Percentiles rank a stretch among this genome's conserved stretches.
phyloP scores from a whole-genome alignment of 768 basidiomycete genomes.

The Ramaria rubella region DNA sequence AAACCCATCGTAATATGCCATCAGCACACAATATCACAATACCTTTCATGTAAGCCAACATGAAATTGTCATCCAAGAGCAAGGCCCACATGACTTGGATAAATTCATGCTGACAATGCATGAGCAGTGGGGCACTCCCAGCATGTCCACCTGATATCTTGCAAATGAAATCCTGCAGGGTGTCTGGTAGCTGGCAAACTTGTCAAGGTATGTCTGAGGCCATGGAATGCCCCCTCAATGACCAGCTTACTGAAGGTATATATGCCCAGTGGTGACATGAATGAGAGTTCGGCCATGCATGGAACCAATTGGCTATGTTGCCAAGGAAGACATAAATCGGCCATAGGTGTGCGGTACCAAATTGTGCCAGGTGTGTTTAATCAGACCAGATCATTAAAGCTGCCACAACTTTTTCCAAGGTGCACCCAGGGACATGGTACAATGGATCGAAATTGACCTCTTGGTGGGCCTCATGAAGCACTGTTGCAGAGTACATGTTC shows the following conservation, averaged over 20 bases:
- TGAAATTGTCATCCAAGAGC: constrained; percentile 19
- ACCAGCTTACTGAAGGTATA: constrained; percentile 35
- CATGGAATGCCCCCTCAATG: not conserved
- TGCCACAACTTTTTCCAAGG: constrained; percentile 17
- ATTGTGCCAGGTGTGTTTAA: constrained; percentile 32
- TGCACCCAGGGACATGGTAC: constrained; percentile 20
- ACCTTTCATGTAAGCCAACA: constrained; percentile 21
- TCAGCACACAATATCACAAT: constrained; percentile 23
- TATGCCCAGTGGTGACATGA: constrained; percentile 38
- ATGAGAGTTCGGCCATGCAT: constrained; percentile 22
- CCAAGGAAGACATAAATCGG: constrained; percentile 32
- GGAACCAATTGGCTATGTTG: constrained; percentile 36
- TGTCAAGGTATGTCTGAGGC: too few species aligned
- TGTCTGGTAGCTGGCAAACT: constrained; percentile 23
- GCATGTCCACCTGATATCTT: constrained; percentile 9
- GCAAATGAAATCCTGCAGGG: constrained; percentile 23
- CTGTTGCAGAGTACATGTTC: constrained; percentile 19
- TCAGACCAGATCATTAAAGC: constrained; percentile 29
- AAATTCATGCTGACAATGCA: constrained; percentile 20
- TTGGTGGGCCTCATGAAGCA: constrained; percentile 25
- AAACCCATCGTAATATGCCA: constrained; percentile 20
- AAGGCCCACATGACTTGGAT: constrained; percentile 25
- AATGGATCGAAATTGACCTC: constrained; percentile 19
- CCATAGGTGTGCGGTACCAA: constrained; percentile 31
- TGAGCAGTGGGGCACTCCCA: constrained; percentile 10